Evolutionary conservation across 148 eudicot species (phyloP).

Genomic region (Chenopodium suecicum): DNA sequence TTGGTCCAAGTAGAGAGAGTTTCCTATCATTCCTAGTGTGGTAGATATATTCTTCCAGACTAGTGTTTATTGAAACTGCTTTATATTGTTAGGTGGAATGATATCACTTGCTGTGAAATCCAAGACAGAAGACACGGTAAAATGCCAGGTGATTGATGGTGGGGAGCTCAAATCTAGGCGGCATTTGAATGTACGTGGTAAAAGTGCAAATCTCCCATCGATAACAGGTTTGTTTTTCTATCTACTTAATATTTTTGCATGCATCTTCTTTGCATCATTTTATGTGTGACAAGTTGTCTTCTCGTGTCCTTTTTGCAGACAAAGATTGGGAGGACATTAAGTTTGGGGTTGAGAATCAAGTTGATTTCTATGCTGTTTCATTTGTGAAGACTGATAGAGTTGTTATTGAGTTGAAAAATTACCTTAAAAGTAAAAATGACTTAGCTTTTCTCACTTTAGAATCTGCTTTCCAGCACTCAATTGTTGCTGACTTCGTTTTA

Average conservation of each 20-base stretch:
- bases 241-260: background rate
- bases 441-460: background rate
- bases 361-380: conserved; percentile 96
- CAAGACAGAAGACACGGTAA: conserved; percentile 73
- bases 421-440: conserved; percentile 59
- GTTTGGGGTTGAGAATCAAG: conserved; percentile 92
- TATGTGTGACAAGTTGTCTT: conserved; percentile 14
- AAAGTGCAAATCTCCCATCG: conserved; percentile 93
- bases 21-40: background rate
- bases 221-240: conserved; percentile 67
- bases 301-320: conserved; percentile 40
- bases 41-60: background rate
- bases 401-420: conserved; percentile 82
- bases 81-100: conserved; percentile 71
- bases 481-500: background rate
- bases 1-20: background rate
- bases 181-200: conserved; percentile 95
- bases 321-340: conserved; percentile 99
- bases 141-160: conserved; percentile 87
- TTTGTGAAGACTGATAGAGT: conserved; percentile 93
- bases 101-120: conserved; percentile 84
- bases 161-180: conserved; percentile 92
- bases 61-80: conserved; percentile 11
- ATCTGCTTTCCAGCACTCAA: background rate
- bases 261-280: conserved; percentile 4